Percentiles rank a stretch among this genome's conserved stretches.
phyloP scores from a whole-genome alignment of 768 basidiomycete genomes.

The Cyclocybe cylindracea region DNA sequence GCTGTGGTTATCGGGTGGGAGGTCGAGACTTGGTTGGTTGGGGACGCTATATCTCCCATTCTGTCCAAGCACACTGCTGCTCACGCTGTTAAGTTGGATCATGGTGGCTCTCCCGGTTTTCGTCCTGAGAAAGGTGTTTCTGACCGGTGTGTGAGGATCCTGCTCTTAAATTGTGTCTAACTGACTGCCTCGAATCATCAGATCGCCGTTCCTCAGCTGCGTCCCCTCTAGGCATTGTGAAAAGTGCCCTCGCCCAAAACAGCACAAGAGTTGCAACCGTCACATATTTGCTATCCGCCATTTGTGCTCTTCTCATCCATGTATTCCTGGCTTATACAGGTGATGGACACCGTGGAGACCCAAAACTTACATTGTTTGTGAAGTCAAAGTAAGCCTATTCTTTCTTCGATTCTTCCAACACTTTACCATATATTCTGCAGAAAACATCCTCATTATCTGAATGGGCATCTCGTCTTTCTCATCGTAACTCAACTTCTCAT shows the following conservation, averaged over 20 bases:
- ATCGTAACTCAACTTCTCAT: slow-evolving; percentile 50
- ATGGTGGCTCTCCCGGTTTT: slow-evolving; percentile 56
- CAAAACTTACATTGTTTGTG: slow-evolving; percentile 57
- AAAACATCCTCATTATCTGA: slow-evolving; percentile 75
- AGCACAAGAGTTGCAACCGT: slow-evolving; percentile 45
- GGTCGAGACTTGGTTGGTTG: slow-evolving; percentile 26
- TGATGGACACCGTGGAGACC: slow-evolving; percentile 35
- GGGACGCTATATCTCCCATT: slow-evolving; percentile 38
- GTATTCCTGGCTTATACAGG: slow-evolving; percentile 34
- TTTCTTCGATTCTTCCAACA: background rate
- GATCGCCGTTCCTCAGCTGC: slow-evolving; percentile 48
- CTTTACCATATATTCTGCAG: slow-evolving; percentile 30
- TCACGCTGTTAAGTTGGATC: slow-evolving; percentile 47
- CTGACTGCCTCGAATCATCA: slow-evolving; percentile 15
- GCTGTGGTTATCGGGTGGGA: slow-evolving; percentile 44
- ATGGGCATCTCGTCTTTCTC: slow-evolving; percentile 66
- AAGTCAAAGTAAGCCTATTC: slow-evolving; percentile 56
- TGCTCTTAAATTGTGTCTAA: background rate
- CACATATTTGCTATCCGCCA: slow-evolving; percentile 49
- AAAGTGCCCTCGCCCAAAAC: slow-evolving; percentile 45
- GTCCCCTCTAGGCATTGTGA: slow-evolving; percentile 54
- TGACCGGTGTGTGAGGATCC: slow-evolving; percentile 50
- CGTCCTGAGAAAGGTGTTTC: slow-evolving; percentile 56
- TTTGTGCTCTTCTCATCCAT: slow-evolving; percentile 45
- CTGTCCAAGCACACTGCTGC: slow-evolving; percentile 42